Evolutionary conservation across 208 protist species (phyloP), one percentile per base, ranked within the genome.

Genomic region (Leishmania arabica): DNA sequence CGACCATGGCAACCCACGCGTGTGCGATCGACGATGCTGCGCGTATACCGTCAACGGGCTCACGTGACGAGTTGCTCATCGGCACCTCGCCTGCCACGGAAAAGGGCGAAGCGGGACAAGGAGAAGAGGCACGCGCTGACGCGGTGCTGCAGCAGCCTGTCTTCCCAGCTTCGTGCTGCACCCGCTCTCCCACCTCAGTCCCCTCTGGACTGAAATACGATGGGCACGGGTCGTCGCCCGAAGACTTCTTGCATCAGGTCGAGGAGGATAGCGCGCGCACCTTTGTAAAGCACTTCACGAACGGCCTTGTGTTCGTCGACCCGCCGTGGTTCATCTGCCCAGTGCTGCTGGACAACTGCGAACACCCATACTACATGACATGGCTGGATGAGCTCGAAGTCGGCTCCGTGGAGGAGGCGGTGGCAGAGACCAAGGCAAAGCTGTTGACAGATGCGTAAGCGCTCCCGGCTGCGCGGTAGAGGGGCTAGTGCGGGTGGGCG

Each of bases 251-350:
- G 75, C 45, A 15, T 3, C 70, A 70, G 21, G 47, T 58, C 0
- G 80, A 82, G 79, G 54, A 69, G 24, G 84, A 77, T 27, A n/a
- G 62, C 11, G 13, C 60, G 19, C 60, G 75, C 4, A 77, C 74
- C 17, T 86, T 86, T 78, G 73, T 77, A 37, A 73, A 62, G 80
- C 62, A 87, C 74, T 80, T 82, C 27, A 31, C 76, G 47, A 60
- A 87, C 54, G 84, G 81, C 1, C 86, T 84, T 21, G 90, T 90
- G 17, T 93, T 96, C 73, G 79, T 79, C 9, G 88, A 94, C 53
- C 92, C 95, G 27, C 95, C 95, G 80, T 97, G 93, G 92, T 89
- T 88, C 72, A 65, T 93, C 24, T 96, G 92, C 77, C 71, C 84
- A 47, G 31, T 34, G 24, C 73, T 87, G 13, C 86, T 90, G 40